Evolutionary conservation across 257 asterid species (phyloP), one percentile per base, ranked within the genome.

Genomic region (Ophiorrhiza pumila): DNA sequence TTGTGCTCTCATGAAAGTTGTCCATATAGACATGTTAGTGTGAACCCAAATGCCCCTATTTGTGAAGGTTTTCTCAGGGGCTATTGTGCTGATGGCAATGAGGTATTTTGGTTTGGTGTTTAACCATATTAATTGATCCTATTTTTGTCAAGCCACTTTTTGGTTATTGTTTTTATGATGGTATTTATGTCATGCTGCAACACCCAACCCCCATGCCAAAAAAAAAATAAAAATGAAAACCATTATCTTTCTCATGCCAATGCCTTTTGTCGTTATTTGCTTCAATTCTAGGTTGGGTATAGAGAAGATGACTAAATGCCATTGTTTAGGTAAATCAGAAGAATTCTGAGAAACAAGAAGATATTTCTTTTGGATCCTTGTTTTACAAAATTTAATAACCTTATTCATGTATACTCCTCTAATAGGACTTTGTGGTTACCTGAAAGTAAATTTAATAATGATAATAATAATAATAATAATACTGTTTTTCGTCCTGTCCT

Each of bases 11-110:
- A 90, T 76, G 96, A 88, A 52, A 86, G 74, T 68, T 95, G 99
- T 71, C 97, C 97, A 45, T 95, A 95, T 84, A 89, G 98, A 87
- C 99, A 95, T 65, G 98, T 89, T 62, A 85, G 80, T 82, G 88
- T 92, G 84, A 78, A 90, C 77, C 89, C 91, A 12, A 87, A 85
- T 68, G 80, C 94, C 68, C 68, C 87, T 62, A 79, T 92, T 57
- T 95, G 98, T 83, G 96, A 89, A 79, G 89, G 88, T 75, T 92
- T 95, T 75, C 96, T 89, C 79, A 86, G 90, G 85, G 99, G 98
- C 74, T 89, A 88, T 84, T 95, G 98, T 77, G 95, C 92, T 70
- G 92, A 82, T 75, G 99, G 99, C 74, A 88, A 95, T 79, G 96
- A 95, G 99, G 98, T 92, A 90, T 69, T 76, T 70, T 70, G 66